These are phyloP conservation scores for Saccharomyces hybrid DNA, from an alignment of 1,139 yeast species.

Conservation along the genomic window DNA sequence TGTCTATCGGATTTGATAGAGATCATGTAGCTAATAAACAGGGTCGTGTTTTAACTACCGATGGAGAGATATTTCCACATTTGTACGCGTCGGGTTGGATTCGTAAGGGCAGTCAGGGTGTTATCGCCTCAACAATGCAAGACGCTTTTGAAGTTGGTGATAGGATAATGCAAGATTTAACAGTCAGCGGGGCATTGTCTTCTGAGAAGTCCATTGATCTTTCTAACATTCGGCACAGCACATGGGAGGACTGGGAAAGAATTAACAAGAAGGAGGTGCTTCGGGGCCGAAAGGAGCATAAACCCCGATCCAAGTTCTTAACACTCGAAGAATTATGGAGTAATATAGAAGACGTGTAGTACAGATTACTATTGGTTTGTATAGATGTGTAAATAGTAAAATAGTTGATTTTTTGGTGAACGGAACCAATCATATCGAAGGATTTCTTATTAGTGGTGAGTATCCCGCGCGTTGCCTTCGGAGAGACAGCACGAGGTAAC, in stretches of 20 bases:
- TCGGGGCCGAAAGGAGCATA: constrained; percentile 43
- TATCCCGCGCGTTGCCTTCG: background rate
- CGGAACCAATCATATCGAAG: background rate
- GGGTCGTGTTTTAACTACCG: constrained; percentile 47
- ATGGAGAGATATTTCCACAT: constrained; percentile 37
- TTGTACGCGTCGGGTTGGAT: constrained; percentile 92
- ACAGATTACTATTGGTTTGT: background rate
- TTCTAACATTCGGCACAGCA: constrained; percentile 33
- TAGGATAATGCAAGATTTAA: constrained; percentile 48
- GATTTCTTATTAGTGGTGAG: background rate
- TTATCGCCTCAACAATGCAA: constrained; percentile 85
- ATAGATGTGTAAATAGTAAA: background rate
- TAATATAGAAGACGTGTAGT: background rate
- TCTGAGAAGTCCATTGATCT: constrained; percentile 29
- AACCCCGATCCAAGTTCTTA: constrained; percentile 37
- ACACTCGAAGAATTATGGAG: constrained; percentile 12
- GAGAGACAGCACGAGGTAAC: background rate
- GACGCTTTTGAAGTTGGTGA: constrained; percentile 75
- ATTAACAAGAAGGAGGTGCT: constrained; percentile 49
- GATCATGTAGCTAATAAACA: constrained; percentile 53
- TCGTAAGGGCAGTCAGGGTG: constrained; percentile 81
- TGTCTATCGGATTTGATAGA: constrained; percentile 50
- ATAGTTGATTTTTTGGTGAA: background rate
- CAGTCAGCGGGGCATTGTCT: constrained; percentile 5
- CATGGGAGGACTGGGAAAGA: constrained; percentile 70